These are phyloP conservation scores for Gentiana dahurica DNA, from an alignment of 257 asterid genomes.

Conservation along the genomic window DNA sequence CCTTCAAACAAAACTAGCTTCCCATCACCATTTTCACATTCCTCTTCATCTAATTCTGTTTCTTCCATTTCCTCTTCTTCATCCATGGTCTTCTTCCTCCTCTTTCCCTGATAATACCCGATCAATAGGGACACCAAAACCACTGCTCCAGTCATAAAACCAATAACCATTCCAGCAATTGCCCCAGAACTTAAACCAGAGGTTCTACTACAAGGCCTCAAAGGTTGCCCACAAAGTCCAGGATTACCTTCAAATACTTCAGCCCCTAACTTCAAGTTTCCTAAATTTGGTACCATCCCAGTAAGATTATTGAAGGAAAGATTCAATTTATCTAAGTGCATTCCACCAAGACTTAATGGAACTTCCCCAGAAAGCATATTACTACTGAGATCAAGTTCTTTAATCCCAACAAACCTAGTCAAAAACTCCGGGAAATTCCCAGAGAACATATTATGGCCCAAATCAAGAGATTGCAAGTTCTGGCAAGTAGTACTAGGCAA, in stretches of 20 bases:
- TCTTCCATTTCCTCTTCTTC: slow-evolving; percentile 72
- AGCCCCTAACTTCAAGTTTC: slow-evolving; percentile 52
- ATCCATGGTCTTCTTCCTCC: slow-evolving; percentile 42
- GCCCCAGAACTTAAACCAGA: slow-evolving; percentile 84
- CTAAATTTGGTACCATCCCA: slow-evolving; percentile 76
- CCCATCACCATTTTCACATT: slow-evolving; percentile 63
- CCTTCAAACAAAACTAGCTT: slow-evolving; percentile 85
- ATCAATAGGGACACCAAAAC: slow-evolving; percentile 72
- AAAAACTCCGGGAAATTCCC: slow-evolving; percentile 71
- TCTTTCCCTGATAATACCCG: slow-evolving; percentile 85
- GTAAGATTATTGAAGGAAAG: slow-evolving; percentile 87
- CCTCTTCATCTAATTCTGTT: slow-evolving; percentile 53
- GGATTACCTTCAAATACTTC: slow-evolving; percentile 86
- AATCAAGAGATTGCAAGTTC: slow-evolving; percentile 59
- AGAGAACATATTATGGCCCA: slow-evolving; percentile 59
- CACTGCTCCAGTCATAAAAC: slow-evolving; percentile 79
- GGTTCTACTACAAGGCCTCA: slow-evolving; percentile 42
- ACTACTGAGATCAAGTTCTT: slow-evolving; percentile 65
- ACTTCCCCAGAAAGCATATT: slow-evolving; percentile 57
- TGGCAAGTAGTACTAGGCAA: slow-evolving; percentile 65
- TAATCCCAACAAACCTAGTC: slow-evolving; percentile 40
- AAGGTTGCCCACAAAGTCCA: slow-evolving; percentile 69
- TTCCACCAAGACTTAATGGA: slow-evolving; percentile 38
- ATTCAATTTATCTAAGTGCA: slow-evolving; percentile 64
- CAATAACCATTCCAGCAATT: slow-evolving; percentile 85